These are phyloP conservation scores for Helotiales sp. DNA, from an alignment of 2,329 filamentous ascomycete genomes.

Conservation along the genomic window DNA sequence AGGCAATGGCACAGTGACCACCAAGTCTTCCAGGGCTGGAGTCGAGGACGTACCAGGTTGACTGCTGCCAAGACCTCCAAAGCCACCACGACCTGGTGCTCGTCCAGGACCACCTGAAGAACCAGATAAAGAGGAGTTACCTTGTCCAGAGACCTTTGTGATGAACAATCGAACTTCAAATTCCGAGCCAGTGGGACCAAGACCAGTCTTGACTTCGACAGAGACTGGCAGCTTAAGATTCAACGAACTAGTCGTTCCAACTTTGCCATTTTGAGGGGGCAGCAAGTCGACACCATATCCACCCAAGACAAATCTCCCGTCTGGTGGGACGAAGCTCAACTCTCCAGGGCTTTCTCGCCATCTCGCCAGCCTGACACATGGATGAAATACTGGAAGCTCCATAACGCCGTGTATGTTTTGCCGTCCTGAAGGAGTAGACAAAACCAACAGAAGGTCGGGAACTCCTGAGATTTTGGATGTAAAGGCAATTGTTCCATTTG, in stretches of 20 bases:
- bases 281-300: conserved; percentile 93
- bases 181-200: conserved; percentile 75
- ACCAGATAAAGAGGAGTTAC: conserved; percentile 41
- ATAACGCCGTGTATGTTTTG: conserved; percentile 73
- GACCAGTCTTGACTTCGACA: conserved; percentile 77
- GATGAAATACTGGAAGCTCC: conserved; percentile 91
- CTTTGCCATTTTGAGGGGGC: conserved; percentile 63
- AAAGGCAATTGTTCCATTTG: conserved; percentile 91
- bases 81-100: conserved; percentile 45
- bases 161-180: conserved; percentile 84
- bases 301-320: conserved; percentile 89
- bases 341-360: conserved; percentile 90
- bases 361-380: conserved; percentile 84
- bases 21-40: conserved; percentile 71
- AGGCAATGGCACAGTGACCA: conserved; percentile 77
- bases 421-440: conserved; percentile 80
- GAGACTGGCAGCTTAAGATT: conserved; percentile 79
- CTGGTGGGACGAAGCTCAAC: conserved; percentile 93
- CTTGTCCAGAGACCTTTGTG: conserved; percentile 59
- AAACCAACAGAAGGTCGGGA: conserved; percentile 80
- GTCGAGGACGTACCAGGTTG: conserved; percentile 44
- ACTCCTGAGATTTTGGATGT: conserved; percentile 93
- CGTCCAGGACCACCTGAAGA: conserved; percentile 38
- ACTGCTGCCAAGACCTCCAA: conserved; percentile 41
- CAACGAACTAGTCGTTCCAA: conserved; percentile 50